Conservation (phyloP, 306 rosid genomes). For the Gynostemma pentaphyllum region DNA sequence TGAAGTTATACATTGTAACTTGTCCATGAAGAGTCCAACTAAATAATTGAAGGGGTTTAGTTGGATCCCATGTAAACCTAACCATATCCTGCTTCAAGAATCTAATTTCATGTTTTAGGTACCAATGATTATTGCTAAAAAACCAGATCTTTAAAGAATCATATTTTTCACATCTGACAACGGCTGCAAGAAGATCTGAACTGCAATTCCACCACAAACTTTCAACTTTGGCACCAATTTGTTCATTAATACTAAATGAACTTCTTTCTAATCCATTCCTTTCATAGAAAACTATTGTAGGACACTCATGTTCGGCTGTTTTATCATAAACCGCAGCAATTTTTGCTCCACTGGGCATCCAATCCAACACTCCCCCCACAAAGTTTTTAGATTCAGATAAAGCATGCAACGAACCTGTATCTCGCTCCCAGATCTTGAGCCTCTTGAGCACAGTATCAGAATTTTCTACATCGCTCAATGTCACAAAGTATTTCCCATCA, state of each 20-base stretch:
- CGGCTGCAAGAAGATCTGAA: conserved; percentile 92
- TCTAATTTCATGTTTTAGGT: conserved; percentile 73
- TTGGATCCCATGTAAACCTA: conserved; percentile 72
- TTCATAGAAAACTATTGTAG: conserved; percentile 71
- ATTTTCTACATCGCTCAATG: conserved; percentile 28
- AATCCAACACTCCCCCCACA: conserved; percentile 56
- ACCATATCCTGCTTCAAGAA: conserved; percentile 52
- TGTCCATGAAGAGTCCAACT: conserved; percentile 87
- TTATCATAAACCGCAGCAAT: conserved; percentile 67
- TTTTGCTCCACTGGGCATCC: conserved; percentile 99
- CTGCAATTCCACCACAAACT: conserved; percentile 84
- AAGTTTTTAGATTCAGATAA: conserved; percentile 60
- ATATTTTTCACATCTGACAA: conserved; percentile 54
- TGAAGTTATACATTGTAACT: conserved; percentile 52
- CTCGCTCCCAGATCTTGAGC: conserved; percentile 83
- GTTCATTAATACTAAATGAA: conserved; percentile 54
- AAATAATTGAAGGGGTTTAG: conserved; percentile 58
- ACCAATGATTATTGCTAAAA: conserved; percentile 92
- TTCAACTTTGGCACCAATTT: conserved; percentile 35
- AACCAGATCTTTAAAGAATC: conserved; percentile 73
- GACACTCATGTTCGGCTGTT: conserved; percentile 47
- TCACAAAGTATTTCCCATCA: conserved; percentile 82
- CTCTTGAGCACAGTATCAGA: conserved; percentile 31
- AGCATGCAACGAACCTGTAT: conserved; percentile 64
- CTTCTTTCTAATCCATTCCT: conserved; percentile 87